Base-by-base conservation (phyloP, 148 eudicot species). In the Cornus kousa region DNA sequence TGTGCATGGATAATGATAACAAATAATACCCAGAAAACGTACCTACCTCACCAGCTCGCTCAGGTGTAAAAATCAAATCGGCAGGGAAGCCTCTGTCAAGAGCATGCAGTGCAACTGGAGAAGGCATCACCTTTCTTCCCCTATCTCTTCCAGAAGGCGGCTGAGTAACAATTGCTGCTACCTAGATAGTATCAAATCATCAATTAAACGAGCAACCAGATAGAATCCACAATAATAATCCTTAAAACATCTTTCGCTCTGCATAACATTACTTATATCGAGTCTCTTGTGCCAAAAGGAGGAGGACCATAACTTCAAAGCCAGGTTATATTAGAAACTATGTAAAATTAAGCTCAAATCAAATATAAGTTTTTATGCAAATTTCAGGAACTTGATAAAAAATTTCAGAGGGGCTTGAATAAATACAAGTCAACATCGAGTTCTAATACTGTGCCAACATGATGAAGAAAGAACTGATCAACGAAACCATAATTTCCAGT, bases 81-180 rank as follows among this genome's bases (percentile, higher is more conserved):
- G 93, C 77, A 76, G 98, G 90, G 83, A 93, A 93, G 50, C 95
- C 97, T 81, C 88, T 88, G 40, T 96, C 97, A 78, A 93, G 88
- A 80, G 98, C 97, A 75, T 87, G 90, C 32, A 92, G 95, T 50
- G 95, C 99, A 81, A 96, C 97, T 46, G 97, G 94, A 73, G 99
- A 96, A 32, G 95, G 94, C 83, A 83, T 76, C 83, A 93, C 86
- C 84, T 88, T 93, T 82, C 92, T 85, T 43, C 99, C 97, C 75
- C 97, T 88, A 71, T 89, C 80, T 80, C 91, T 90, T 39, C 87
- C 92, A 31, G 95, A 88, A 50, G 97, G 95, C 6, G 99, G 99
- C 72, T 96, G 99, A 71, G 97, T 96, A 55, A 96, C 98, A 84
- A 96, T 87, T 23, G 92, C 98, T 75, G 91, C 91, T 75, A 96